Conservation (phyloP, 768 basidiomycete species). For the Mrakia frigida region DNA sequence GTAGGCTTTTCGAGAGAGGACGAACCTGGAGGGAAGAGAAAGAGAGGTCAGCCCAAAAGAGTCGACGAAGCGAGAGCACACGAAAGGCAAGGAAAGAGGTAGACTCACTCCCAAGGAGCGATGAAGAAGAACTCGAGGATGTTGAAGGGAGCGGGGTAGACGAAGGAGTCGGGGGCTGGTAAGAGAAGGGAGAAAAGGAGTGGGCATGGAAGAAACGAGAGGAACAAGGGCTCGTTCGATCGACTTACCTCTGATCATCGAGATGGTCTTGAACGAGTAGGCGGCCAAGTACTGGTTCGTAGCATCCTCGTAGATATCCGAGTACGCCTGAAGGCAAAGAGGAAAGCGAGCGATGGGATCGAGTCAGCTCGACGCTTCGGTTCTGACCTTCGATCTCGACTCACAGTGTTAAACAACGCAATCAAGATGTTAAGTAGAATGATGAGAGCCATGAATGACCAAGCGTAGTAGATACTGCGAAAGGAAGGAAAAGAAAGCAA, state of each 20-base stretch:
- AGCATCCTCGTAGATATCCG: constrained; percentile 48
- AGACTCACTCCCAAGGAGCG: constrained; percentile 72
- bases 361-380: not conserved
- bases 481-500: not conserved
- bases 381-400: not conserved
- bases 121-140: constrained; percentile 72
- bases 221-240: not conserved
- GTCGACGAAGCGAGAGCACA: not conserved
- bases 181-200: constrained; percentile 29
- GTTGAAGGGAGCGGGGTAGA: constrained; percentile 92
- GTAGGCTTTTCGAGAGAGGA: not conserved
- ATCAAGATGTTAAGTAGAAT: constrained; percentile 89
- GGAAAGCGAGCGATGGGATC: not conserved
- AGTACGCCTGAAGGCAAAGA: constrained; percentile 12
- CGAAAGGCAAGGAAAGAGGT: constrained; percentile 41
- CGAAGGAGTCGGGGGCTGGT: constrained; percentile 48
- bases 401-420: constrained; percentile 67
- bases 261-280: constrained; percentile 79
- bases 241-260: constrained; percentile 71
- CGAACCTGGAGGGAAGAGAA: not conserved
- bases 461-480: constrained; percentile 52
- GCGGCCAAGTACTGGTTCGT: constrained; percentile 86
- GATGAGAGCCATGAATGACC: constrained; percentile 76
- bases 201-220: not conserved
- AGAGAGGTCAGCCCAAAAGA: constrained; percentile 24